phyloP scores from a whole-genome alignment of 345 rosid genomes.

The Melaleuca quinquenervia region DNA sequence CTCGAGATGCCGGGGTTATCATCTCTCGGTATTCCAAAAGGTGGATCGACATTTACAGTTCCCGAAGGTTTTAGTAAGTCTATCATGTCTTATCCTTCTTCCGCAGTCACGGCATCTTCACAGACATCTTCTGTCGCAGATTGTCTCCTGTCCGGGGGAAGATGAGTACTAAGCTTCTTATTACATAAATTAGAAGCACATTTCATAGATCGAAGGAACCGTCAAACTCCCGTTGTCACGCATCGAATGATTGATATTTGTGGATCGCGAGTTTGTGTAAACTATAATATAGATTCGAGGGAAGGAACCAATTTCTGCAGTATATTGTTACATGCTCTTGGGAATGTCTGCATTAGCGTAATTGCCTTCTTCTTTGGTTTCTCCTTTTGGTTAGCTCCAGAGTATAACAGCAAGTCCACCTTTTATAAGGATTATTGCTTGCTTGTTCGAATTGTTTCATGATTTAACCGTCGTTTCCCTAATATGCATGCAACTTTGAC shows the following conservation, averaged over 20 bases:
- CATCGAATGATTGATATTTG: not conserved
- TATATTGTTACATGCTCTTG: not conserved
- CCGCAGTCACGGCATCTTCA: not conserved
- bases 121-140: not conserved
- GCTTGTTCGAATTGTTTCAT: not conserved
- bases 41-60: not conserved
- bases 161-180: not conserved
- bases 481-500: not conserved
- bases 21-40: not conserved
- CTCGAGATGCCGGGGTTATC: not conserved
- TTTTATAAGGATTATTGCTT: not conserved
- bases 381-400: not conserved
- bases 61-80: not conserved
- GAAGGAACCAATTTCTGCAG: not conserved
- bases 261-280: not conserved
- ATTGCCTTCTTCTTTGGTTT: not conserved
- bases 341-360: not conserved
- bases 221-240: not conserved
- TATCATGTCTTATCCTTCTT: not conserved
- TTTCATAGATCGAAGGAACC: not conserved
- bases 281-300: not conserved
- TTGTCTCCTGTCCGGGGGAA: not conserved
- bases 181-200: not conserved
- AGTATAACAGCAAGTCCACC: not conserved
- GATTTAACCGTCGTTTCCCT: not conserved